phyloP scores from a whole-genome alignment of 2,329 filamentous ascomycete genomes.

The Beauveria sp. region DNA sequence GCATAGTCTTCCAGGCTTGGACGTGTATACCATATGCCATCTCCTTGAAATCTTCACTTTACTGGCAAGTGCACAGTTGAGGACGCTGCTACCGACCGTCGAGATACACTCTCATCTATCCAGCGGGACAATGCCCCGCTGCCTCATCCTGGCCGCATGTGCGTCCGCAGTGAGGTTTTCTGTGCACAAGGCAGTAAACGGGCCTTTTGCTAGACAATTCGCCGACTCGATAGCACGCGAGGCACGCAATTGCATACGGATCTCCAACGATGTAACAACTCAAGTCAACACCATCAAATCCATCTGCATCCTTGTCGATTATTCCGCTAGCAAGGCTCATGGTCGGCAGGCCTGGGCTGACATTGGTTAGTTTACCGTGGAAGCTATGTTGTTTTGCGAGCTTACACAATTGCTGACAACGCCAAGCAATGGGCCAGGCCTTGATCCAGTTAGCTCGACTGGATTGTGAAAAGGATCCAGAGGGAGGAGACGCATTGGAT shows the following conservation, averaged over 20 bases:
- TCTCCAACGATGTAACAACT: background rate
- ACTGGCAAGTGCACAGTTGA: background rate
- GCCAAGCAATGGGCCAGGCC: background rate
- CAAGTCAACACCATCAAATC: background rate
- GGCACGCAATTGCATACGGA: background rate
- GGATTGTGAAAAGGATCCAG: background rate
- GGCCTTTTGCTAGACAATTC: background rate
- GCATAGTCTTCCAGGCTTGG: background rate
- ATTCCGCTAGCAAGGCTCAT: background rate
- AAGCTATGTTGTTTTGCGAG: background rate
- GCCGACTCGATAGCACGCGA: background rate
- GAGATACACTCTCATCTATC: background rate
- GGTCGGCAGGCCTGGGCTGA: background rate
- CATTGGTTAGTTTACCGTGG: background rate
- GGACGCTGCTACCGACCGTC: background rate
- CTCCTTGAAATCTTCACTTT: background rate
- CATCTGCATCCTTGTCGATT: background rate
- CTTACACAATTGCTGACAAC: background rate
- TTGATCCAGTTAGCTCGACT: background rate
- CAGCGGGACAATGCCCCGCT: background rate
- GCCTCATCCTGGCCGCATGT: background rate
- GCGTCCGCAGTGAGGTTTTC: background rate
- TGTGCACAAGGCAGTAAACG: background rate
- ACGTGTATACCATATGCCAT: background rate
- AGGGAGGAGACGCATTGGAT: background rate